These are phyloP conservation scores for Aspergillus alliaceus DNA, from an alignment of 2,329 filamentous ascomycete species.

Conservation along the genomic window DNA sequence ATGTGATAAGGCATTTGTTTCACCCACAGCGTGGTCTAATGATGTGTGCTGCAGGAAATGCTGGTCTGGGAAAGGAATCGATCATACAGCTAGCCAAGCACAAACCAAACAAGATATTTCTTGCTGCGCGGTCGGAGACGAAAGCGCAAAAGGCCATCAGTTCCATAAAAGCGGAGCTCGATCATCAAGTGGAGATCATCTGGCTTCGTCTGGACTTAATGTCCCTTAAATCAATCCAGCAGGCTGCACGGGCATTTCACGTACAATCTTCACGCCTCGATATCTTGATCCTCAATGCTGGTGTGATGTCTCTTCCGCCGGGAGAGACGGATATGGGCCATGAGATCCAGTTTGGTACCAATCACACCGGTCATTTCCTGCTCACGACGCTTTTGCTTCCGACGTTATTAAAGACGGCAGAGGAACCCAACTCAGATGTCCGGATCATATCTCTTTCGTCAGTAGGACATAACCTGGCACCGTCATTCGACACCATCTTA, in stretches of 20 bases:
- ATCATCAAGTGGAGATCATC: conserved; percentile 18
- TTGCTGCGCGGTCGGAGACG: conserved; percentile 35
- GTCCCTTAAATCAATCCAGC: conserved; percentile 32
- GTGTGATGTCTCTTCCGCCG: conserved; percentile 41
- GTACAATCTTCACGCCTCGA: conserved; percentile 25
- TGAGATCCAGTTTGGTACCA: conserved; percentile 42
- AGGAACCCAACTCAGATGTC: conserved; percentile 24
- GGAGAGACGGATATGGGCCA: conserved; percentile 36
- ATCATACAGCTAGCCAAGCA: conserved; percentile 44
- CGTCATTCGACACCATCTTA: conserved; percentile 28
- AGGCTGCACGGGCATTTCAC: background rate
- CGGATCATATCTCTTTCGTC: conserved; percentile 32
- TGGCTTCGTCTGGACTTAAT: conserved; percentile 42
- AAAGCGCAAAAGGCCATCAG: conserved; percentile 23
- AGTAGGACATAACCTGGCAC: conserved; percentile 26
- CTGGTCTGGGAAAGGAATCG: conserved; percentile 50
- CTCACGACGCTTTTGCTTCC: conserved; percentile 38
- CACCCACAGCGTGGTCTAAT: background rate
- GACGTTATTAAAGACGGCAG: conserved; percentile 24
- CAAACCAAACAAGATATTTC: conserved; percentile 38
- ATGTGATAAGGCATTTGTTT: background rate
- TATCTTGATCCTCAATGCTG: conserved; percentile 43
- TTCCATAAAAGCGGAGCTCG: conserved; percentile 14
- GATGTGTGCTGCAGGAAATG: conserved; percentile 35
- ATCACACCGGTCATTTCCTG: conserved; percentile 40